Evolutionary conservation across 176 grass and related monocot genomes (phyloP).

Genomic region (Triticum timopheevii): DNA sequence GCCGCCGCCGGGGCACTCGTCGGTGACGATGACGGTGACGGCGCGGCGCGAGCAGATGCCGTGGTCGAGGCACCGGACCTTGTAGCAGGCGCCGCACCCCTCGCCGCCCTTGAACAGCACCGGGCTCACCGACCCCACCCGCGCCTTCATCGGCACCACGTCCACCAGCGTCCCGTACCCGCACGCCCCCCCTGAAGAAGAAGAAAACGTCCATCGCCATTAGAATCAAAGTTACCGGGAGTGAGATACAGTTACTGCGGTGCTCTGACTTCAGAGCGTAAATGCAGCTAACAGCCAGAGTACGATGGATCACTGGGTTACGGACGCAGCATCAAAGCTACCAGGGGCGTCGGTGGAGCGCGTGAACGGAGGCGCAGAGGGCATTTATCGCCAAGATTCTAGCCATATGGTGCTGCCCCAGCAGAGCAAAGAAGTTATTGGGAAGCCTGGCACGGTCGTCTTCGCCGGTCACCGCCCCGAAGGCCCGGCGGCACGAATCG

Average conservation of each 20-base stretch:
- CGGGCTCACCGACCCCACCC: conserved; percentile 93
- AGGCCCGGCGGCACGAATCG: conserved; percentile 19
- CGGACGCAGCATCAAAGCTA: not conserved
- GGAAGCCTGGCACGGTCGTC: conserved; percentile 30
- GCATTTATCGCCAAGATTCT: conserved; percentile 24
- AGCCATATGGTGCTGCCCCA: not conserved
- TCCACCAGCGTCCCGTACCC: conserved; percentile 97
- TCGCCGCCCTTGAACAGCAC: conserved; percentile 92
- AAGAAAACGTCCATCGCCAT: not conserved
- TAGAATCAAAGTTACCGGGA: not conserved
- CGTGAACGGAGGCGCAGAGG: not conserved
- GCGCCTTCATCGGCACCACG: conserved; percentile 77
- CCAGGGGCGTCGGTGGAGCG: conserved; percentile 29
- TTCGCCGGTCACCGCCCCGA: not conserved
- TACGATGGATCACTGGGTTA: not conserved
- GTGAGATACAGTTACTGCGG: not conserved
- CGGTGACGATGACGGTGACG: conserved; percentile 89
- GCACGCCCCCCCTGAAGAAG: conserved; percentile 70
- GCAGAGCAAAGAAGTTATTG: not conserved
- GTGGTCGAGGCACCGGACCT: conserved; percentile 85
- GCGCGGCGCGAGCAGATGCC: conserved; percentile 86
- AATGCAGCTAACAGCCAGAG: not conserved
- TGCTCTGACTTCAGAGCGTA: not conserved
- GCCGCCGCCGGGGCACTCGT: conserved; percentile 91
- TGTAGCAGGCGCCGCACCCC: conserved; percentile 98